A percentile compares a stretch with the other conserved stretches of the same genome.
Conservation (phyloP, 2,329 filamentous ascomycete species). For the Cyanodermella asteris region DNA sequence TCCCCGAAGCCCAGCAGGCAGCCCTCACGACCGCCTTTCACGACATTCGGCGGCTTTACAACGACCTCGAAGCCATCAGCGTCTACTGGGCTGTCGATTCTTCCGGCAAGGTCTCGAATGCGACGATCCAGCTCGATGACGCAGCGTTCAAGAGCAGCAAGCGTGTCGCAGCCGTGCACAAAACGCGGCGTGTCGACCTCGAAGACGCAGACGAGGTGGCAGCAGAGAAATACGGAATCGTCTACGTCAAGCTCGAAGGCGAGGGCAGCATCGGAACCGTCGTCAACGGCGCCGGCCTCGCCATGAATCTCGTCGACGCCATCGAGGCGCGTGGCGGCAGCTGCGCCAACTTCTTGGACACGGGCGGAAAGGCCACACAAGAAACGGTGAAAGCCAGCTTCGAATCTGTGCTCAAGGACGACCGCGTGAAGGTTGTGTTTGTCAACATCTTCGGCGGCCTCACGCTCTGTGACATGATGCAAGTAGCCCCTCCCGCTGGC, state of each 20-base stretch:
- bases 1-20: too few relatives aligned
- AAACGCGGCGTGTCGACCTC: constrained; percentile 27
- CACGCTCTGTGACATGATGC: constrained; percentile 65
- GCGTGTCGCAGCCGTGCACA: constrained; percentile 40
- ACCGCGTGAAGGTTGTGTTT: constrained; percentile 48
- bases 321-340: constrained; percentile 44
- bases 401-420: constrained; percentile 47
- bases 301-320: constrained; percentile 78
- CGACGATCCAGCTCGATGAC: constrained; percentile 55
- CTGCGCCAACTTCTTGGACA: constrained; percentile 72
- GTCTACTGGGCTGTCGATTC: too few relatives aligned
- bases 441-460: constrained; percentile 52
- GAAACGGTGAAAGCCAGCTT: constrained; percentile 63
- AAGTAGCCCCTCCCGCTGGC: too few relatives aligned
- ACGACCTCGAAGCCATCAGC: too few relatives aligned
- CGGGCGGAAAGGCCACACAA: constrained; percentile 67
- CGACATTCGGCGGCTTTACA: too few relatives aligned
- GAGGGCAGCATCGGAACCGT: constrained; percentile 52
- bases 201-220: constrained; percentile 36
- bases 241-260: constrained; percentile 44
- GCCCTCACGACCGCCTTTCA: too few relatives aligned
- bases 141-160: constrained; percentile 40
- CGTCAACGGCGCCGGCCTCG: constrained; percentile 73
- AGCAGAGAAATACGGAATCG: constrained; percentile 50
- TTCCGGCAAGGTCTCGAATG: too few relatives aligned